Conservation (phyloP, 1,284 basidiomycete genomes). For the Meira nashicola region DNA sequence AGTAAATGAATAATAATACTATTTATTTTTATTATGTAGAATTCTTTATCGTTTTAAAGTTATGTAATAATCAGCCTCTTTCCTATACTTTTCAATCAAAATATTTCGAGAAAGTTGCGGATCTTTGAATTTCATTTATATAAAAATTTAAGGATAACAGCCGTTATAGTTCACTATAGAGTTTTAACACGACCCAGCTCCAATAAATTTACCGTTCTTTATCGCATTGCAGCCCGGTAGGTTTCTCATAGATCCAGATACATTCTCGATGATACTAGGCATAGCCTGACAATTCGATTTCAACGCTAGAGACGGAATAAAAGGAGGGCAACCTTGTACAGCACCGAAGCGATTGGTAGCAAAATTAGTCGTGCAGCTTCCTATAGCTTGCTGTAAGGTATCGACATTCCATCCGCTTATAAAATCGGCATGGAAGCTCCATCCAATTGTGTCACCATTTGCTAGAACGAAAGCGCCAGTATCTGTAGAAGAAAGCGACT, state of each 20-base stretch:
- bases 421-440: conserved; percentile 59
- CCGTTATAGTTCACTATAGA: too few relatives aligned
- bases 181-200: conserved; percentile 20
- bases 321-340: conserved; percentile 55
- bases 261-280: not conserved
- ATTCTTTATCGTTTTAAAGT: too few relatives aligned
- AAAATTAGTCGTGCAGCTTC: conserved; percentile 56
- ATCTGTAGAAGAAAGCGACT: conserved; percentile 10
- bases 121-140: too few relatives aligned
- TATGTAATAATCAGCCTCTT: too few relatives aligned
- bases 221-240: conserved; percentile 33
- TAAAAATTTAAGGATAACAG: too few relatives aligned
- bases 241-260: conserved; percentile 10
- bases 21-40: too few relatives aligned
- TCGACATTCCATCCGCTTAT: conserved; percentile 54
- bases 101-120: too few relatives aligned
- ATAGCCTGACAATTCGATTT: too few relatives aligned
- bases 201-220: conserved; percentile 26
- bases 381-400: conserved; percentile 58
- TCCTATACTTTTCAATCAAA: too few relatives aligned
- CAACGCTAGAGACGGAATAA: conserved; percentile 19
- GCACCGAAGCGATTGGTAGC: conserved; percentile 50
- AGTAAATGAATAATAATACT: too few relatives aligned
- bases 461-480: conserved; percentile 18
- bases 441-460: conserved; percentile 39